Conservation (phyloP, 345 rosid genomes). For the Raphanus sativus region DNA sequence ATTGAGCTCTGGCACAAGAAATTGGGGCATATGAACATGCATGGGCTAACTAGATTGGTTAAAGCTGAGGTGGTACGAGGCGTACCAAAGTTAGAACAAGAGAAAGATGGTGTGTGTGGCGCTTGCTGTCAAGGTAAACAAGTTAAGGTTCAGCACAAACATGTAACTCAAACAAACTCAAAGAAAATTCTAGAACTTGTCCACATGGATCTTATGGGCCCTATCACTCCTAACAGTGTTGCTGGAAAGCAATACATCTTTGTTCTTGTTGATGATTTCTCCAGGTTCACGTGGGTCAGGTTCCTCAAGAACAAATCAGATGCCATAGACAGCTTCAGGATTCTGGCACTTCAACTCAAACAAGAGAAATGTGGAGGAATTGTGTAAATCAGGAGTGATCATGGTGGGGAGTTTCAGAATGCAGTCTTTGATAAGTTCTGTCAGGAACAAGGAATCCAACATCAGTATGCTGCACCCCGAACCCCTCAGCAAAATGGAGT, state of each 20-base stretch:
- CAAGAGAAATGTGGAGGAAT: not conserved
- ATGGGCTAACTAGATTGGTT: not conserved
- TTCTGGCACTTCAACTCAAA: not conserved
- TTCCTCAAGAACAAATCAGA: not conserved
- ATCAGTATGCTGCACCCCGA: not conserved
- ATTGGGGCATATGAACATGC: not conserved
- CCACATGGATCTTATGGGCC: not conserved
- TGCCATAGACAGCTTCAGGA: not conserved
- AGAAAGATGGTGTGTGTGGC: not conserved
- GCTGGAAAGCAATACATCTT: not conserved
- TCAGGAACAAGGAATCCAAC: not conserved
- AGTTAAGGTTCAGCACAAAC: not conserved
- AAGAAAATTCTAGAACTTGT: not conserved
- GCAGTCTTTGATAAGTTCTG: not conserved
- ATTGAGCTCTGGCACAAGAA: not conserved
- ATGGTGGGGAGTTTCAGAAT: not conserved
- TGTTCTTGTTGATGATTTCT: not conserved
- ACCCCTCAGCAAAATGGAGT: not conserved
- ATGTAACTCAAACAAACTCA: not conserved
- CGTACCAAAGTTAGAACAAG: not conserved
- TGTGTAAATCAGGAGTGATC: not conserved
- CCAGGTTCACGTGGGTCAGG: not conserved
- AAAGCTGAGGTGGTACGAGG: not conserved
- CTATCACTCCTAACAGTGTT: not conserved
- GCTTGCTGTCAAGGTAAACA: not conserved